Evolutionary conservation across 805 yeast species (phyloP).

Genomic region (Candida nonsorbophila): DNA sequence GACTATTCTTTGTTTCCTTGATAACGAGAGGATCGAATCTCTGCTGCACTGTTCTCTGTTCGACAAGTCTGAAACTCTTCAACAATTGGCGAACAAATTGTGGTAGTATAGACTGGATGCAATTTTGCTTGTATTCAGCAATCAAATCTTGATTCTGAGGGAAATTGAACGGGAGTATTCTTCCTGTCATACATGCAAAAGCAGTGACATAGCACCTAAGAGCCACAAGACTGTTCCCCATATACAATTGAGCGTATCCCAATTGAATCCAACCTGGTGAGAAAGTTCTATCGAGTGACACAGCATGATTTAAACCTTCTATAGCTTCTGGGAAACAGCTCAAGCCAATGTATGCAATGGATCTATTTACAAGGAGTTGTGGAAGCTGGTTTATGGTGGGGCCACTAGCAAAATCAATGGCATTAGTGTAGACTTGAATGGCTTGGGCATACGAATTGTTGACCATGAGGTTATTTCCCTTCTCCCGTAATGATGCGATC

Average conservation of each 20-base stretch:
- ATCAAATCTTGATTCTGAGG: conserved; percentile 8
- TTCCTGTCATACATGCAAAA: conserved; percentile 23
- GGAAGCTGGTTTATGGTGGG: conserved; percentile 14
- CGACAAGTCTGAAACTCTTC: conserved; percentile 29
- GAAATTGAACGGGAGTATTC: conserved; percentile 19
- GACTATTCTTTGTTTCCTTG: background rate
- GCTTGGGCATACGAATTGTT: conserved; percentile 35
- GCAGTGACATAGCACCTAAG: conserved; percentile 29
- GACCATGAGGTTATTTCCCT: conserved; percentile 35
- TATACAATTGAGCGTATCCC: conserved; percentile 37
- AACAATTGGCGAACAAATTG: conserved; percentile 32
- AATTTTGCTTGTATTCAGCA: conserved; percentile 16
- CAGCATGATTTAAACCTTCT: conserved; percentile 27
- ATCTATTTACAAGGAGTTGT: conserved; percentile 32
- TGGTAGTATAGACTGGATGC: conserved; percentile 23
- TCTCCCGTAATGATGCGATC: conserved; percentile 23
- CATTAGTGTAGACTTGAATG: conserved; percentile 31
- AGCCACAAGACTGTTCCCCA: conserved; percentile 30
- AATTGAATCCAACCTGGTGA: conserved; percentile 41
- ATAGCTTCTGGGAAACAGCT: conserved; percentile 37
- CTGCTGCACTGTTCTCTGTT: conserved; percentile 34
- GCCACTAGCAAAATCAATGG: conserved; percentile 18
- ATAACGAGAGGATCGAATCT: conserved; percentile 6
- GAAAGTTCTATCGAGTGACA: conserved; percentile 23
- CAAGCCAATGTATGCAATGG: conserved; percentile 37